Base-by-base conservation (phyloP, 2,329 filamentous ascomycete genomes). In the Berkeleyomyces rouxiae region DNA sequence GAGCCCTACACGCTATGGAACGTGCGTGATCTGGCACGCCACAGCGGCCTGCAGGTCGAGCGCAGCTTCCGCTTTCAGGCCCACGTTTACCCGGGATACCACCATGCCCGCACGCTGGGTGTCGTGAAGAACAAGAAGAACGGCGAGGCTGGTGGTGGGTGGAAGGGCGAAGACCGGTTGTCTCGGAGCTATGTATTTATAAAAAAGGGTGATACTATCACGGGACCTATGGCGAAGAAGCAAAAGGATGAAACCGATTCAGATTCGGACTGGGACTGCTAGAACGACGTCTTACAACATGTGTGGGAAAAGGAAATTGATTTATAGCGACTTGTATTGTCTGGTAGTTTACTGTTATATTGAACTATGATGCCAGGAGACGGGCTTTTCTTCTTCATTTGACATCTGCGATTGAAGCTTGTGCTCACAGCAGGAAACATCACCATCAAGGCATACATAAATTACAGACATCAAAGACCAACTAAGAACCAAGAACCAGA, bases 1-100 rank as follows among this genome's bases (percentile, higher is more conserved):
- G 87, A 95, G 72, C 93, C 93, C 0, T 99, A 99, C 72, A 92
- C 90, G 1, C 79, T 96, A 0, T 99, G 93, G 93, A 96, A 97
- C 74, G 80, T 97, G 36, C 82, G 85, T 43, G 92, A 96, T 75
- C 77, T 99, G 37, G 93, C 82, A 1, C 80, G 92, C 5, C 89
- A 96, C 71, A 78, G 79, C 3, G 88, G 87, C 4, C 74, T 92
- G 59, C 80, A 82, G 69, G 85, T 90, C 43, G 78, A 84, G 68
- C 76, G 80, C 68, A 90, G 85, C 71, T 91, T 87, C 70, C 75
- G 74, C 63, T 93, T 93, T 70, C 78, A 82, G 66, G 78, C 82
- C 4, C 74, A 69, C 13, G 81, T 79, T 33, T 93, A 92, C 71
- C 86, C 85, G 0, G 85, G 85, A 0, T 93, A 93, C 71, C 77